Conservation (phyloP, 495 filamentous ascomycete species). For the Penicillium ochrochloron region DNA sequence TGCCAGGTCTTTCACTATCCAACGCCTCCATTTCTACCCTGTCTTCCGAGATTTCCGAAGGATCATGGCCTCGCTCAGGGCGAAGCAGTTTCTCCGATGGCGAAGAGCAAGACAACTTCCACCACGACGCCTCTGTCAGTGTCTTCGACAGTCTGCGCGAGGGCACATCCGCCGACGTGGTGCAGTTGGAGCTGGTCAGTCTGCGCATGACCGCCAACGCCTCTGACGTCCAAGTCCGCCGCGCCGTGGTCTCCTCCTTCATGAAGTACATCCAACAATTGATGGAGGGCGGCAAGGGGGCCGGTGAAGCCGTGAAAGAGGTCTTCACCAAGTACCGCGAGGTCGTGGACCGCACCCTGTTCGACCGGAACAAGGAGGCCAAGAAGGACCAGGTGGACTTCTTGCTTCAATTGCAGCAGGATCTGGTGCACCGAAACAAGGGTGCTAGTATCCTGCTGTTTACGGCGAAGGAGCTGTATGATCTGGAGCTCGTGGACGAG, state of each 20-base stretch:
- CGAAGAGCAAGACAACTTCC: conserved; percentile 71
- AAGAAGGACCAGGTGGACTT: conserved; percentile 84
- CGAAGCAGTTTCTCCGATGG: conserved; percentile 62
- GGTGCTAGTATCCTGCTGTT: conserved; percentile 73
- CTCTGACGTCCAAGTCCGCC: conserved; percentile 82
- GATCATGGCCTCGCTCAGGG: conserved; percentile 56
- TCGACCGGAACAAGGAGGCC: conserved; percentile 59
- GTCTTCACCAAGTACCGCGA: conserved; percentile 60
- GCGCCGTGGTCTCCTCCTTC: conserved; percentile 82
- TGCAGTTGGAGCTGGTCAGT: conserved; percentile 87
- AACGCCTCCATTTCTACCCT: conserved; percentile 78
- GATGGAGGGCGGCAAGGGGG: conserved; percentile 60
- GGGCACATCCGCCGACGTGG: conserved; percentile 76
- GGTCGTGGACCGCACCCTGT: conserved; percentile 61
- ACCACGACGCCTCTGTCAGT: conserved; percentile 82
- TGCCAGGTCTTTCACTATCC: conserved; percentile 70
- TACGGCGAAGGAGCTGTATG: conserved; percentile 78
- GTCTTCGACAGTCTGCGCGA: conserved; percentile 80
- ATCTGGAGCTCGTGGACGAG: conserved; percentile 83
- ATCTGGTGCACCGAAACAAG: conserved; percentile 63
- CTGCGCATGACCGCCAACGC: conserved; percentile 88
- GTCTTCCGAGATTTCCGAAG: conserved; percentile 54
- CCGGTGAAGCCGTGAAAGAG: conserved; percentile 67
- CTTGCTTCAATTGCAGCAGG: conserved; percentile 77
- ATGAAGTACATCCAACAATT: conserved; percentile 79